A percentile compares a stretch with the other conserved stretches of the same genome.
Conservation (phyloP, 176 grass and related monocot species). For the Rhynchospora pubera region DNA sequence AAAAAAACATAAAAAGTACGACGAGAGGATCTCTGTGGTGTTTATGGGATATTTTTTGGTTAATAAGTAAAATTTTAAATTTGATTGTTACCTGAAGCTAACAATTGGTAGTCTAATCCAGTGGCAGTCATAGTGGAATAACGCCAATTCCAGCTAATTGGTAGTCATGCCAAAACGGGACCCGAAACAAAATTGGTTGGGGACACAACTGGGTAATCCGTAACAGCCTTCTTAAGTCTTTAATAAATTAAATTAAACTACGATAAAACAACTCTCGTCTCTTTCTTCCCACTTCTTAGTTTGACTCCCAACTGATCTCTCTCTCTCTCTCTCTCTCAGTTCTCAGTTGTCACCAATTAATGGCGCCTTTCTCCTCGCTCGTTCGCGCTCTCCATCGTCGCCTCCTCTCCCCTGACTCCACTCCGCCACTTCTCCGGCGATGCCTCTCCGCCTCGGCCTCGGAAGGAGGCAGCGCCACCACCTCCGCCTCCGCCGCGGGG, state of each 20-base stretch:
- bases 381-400: conserved; percentile 50
- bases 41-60: neutral
- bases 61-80: neutral
- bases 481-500: conserved; percentile 24
- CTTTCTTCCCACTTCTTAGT: neutral
- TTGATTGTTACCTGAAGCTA: neutral
- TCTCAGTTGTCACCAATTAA: neutral
- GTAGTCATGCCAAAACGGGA: neutral
- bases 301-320: no score
- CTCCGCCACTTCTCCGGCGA: conserved; percentile 12
- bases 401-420: conserved; percentile 11
- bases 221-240: neutral
- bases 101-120: no score
- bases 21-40: neutral
- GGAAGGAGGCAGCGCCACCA: conserved; percentile 25
- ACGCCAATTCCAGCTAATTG: neutral
- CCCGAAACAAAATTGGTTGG: neutral
- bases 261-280: neutral
- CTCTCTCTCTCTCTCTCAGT: neutral
- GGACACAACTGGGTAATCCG: neutral
- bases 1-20: neutral
- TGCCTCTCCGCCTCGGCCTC: conserved; percentile 8
- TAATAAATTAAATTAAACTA: neutral
- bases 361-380: conserved; percentile 37
- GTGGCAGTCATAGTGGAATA: no score